phyloP scores from a whole-genome alignment of 2,329 filamentous ascomycete genomes.

The Phoma herbarum region DNA sequence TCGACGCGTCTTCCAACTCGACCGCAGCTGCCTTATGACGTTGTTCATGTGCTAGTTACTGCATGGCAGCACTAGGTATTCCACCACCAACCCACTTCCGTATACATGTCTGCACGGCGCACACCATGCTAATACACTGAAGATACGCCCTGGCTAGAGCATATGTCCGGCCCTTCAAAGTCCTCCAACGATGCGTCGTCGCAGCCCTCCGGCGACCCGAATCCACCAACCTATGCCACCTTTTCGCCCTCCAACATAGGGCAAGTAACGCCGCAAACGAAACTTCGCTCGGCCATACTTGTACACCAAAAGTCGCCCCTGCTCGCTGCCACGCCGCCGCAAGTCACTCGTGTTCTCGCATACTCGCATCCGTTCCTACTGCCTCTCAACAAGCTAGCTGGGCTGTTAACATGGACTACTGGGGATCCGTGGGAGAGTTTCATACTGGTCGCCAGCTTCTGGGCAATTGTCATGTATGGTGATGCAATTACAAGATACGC shows the following conservation, averaged over 20 bases:
- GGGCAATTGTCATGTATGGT: conserved; percentile 86
- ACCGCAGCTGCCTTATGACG: conserved; percentile 47
- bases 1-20: conserved; percentile 34
- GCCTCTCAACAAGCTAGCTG: conserved; percentile 84
- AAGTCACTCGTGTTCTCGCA: conserved; percentile 90
- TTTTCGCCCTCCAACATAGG: conserved; percentile 87
- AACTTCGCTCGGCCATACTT: conserved; percentile 87
- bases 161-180: conserved; percentile 52
- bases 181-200: conserved; percentile 50
- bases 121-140: conserved; percentile 41
- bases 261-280: conserved; percentile 71
- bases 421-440: conserved; percentile 98
- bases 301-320: conserved; percentile 97
- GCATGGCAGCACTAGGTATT: conserved; percentile 56
- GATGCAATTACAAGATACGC: conserved; percentile 81
- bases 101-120: conserved; percentile 20
- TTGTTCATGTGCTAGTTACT: conserved; percentile 38
- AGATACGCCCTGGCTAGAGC: conserved; percentile 55
- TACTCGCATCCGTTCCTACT: conserved; percentile 96
- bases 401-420: conserved; percentile 91
- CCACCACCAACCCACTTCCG: conserved; percentile 20
- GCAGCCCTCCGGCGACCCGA: conserved; percentile 54
- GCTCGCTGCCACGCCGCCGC: conserved; percentile 89
- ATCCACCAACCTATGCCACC: conserved; percentile 79
- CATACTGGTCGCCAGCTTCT: conserved; percentile 83